phyloP scores from a whole-genome alignment of 192 early-diverging fungal genomes.

The Jimgerdemannia flammicorona region DNA sequence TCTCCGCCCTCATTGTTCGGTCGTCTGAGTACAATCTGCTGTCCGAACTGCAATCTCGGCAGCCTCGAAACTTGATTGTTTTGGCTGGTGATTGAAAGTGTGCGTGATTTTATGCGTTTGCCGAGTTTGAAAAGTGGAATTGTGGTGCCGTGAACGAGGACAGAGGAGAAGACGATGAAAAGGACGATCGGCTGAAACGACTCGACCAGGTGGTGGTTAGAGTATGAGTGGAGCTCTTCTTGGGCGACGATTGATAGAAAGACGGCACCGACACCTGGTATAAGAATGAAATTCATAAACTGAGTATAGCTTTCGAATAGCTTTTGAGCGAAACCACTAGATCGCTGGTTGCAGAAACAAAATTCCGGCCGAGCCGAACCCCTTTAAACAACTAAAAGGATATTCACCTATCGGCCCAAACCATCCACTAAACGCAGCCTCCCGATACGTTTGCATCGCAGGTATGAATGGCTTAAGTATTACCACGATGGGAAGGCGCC shows the following conservation, averaged over 20 bases:
- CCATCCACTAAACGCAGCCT: conserved; percentile 85
- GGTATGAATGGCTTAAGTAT: conserved; percentile 61
- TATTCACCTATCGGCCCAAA: conserved; percentile 77
- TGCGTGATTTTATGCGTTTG: conserved; percentile 31
- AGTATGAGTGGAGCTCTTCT: conserved; percentile 23
- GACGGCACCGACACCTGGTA: conserved; percentile 40
- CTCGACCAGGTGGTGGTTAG: conserved; percentile 13
- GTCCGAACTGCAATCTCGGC: conserved; percentile 30
- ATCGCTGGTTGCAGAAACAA: too few relatives aligned
- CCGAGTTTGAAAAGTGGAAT: conserved; percentile 73
- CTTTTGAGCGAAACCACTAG: too few relatives aligned
- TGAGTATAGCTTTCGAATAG: too few relatives aligned
- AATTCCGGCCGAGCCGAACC: too few relatives aligned
- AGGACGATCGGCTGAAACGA: conserved; percentile 57
- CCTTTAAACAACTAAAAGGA: conserved; percentile 42
- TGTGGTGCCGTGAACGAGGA: conserved; percentile 80
- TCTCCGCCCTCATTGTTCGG: conserved; percentile 11
- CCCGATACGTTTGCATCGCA: conserved; percentile 63
- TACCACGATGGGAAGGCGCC: conserved; percentile 72
- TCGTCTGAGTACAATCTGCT: conserved; percentile 8
- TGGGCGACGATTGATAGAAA: conserved; percentile 46
- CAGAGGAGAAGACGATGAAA: conserved; percentile 75
- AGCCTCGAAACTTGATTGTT: conserved; percentile 23
- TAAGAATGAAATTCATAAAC: background rate
- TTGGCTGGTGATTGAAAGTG: conserved; percentile 23